phyloP scores from a whole-genome alignment of 129 eudicot species.

The Pulicaria dysenterica region DNA sequence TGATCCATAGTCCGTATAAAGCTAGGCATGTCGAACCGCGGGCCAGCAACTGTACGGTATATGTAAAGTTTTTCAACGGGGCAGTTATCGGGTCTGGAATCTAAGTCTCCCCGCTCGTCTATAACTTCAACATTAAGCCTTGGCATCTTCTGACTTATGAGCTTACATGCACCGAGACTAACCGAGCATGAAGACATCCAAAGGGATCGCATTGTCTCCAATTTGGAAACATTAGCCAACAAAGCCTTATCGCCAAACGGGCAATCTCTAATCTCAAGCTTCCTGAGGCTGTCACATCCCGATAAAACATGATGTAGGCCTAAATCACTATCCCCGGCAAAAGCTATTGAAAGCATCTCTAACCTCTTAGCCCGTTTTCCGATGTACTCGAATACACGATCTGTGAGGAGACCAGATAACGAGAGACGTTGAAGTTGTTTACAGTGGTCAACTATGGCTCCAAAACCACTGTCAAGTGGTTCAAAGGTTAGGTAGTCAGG shows the following conservation, averaged over 20 bases:
- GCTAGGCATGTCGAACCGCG: constrained; percentile 68
- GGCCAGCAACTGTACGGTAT: constrained; percentile 80
- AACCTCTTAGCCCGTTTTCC: constrained; percentile 75
- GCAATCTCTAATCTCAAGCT: constrained; percentile 96
- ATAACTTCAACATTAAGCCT: constrained; percentile 95
- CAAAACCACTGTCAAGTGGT: constrained; percentile 86
- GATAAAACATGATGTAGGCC: constrained; percentile 84
- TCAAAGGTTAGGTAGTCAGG: constrained; percentile 79
- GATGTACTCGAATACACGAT: constrained; percentile 75
- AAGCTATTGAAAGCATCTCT: constrained; percentile 95
- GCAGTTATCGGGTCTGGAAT: constrained; percentile 58
- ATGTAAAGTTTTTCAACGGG: constrained; percentile 80
- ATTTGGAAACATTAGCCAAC: constrained; percentile 86
- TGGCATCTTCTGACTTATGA: constrained; percentile 77
- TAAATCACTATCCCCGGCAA: constrained; percentile 90
- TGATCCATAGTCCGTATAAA: constrained; percentile 72
- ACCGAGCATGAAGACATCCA: constrained; percentile 99
- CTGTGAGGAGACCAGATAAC: constrained; percentile 79
- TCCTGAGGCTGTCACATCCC: constrained; percentile 83
- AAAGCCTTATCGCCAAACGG: constrained; percentile 96
- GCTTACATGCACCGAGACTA: constrained; percentile 85
- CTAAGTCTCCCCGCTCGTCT: constrained; percentile 75
- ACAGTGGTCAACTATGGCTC: constrained; percentile 82
- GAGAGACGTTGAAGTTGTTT: constrained; percentile 74
- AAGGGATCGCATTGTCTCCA: constrained; percentile 99